Base-by-base conservation (phyloP, 1,284 basidiomycete species). In the Anthracocystis walkeri region DNA sequence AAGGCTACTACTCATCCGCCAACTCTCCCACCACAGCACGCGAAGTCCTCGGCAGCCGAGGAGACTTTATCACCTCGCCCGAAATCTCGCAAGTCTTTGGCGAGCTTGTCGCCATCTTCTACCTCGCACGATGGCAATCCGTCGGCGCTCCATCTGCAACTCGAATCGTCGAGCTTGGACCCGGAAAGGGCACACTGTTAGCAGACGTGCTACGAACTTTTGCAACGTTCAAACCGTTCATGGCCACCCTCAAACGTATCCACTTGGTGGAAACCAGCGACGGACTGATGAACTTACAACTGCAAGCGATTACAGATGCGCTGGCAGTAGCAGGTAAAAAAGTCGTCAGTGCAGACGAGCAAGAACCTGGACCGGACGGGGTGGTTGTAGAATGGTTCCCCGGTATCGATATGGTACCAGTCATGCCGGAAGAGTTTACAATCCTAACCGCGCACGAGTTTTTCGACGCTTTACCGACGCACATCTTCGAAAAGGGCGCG, bases 31-130 rank as follows among this genome's bases (percentile, higher is more conserved):
- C 59, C 35, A 58, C 62, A 7, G 64, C 58, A 1, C 58, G 77
- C 25, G 88, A 90, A 42, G 91, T 98, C 3, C 93, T 99, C 80
- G 97, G 97, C 11, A 80, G 90, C 0, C 88, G 89, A 38, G 97
- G 97, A 3, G 97, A 99, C 87, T 99, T 99, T 81, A 92, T 94
- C 42, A 99, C 97, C 1, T 94, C 92, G 73, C 97, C 97, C 2
- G 97, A 99, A 84, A 97, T 99, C 59, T 93, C 91, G 78, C 95
- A 98, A 85, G 90, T 94, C 0, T 99, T 99, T 85, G 97, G 97
- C 71, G 96, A 99, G 90, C 65, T 81, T 10, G 60, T 79, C 4
- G 77, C 81, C 21, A 73, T 83, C 57, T 98, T 94, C 93, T 88
- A 94, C 56, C 85, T 96, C 40, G 91, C 90, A 0, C 91, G 92